Conservation (phyloP, 257 asterid genomes). For the Thymus mandschuricus region DNA sequence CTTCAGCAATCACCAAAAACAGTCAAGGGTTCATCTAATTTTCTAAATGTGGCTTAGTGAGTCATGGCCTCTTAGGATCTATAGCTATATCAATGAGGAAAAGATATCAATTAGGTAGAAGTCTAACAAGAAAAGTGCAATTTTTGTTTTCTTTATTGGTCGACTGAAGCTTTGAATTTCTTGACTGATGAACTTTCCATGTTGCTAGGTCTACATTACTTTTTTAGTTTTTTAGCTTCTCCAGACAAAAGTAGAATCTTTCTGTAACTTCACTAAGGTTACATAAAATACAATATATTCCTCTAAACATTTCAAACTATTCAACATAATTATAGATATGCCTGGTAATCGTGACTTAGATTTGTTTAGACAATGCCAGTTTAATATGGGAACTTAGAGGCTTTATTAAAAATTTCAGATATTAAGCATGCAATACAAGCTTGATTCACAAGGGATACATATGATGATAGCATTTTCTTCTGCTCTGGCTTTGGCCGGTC, state of each 20-base stretch:
- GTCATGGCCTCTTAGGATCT: neutral
- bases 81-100: neutral
- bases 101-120: slow-evolving; percentile 6
- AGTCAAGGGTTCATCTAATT: neutral
- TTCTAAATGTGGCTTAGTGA: neutral
- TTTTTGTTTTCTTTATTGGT: slow-evolving; percentile 18
- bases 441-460: neutral
- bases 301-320: neutral
- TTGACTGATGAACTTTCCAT: neutral
- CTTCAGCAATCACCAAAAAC: slow-evolving; percentile 4
- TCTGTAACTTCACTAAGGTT: neutral
- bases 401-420: neutral
- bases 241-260: neutral
- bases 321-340: neutral
- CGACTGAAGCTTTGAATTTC: slow-evolving; percentile 11
- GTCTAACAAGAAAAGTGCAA: neutral
- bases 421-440: neutral
- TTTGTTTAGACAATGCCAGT: neutral
- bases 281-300: neutral
- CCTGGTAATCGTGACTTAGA: too few relatives aligned
- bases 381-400: slow-evolving; percentile 1
- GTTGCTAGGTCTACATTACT: neutral
- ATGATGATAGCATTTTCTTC: slow-evolving; percentile 4
- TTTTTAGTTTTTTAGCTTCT: neutral
- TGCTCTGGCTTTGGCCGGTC: slow-evolving; percentile 17